Conservation (phyloP, 306 rosid species). For the Oemleria cerasiformis region DNA sequence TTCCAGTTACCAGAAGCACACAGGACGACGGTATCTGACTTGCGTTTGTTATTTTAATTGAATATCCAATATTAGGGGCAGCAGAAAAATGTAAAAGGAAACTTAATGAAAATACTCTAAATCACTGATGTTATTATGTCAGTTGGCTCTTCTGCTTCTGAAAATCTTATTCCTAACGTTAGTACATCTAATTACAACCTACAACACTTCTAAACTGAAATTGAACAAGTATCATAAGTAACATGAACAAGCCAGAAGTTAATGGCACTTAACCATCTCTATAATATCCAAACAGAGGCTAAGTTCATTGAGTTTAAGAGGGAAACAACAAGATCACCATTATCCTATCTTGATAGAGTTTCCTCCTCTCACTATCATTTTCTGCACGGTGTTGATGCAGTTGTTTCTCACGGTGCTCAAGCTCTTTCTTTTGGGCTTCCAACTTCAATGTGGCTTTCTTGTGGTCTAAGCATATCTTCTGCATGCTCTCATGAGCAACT, state of each 20-base stretch:
- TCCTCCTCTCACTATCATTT: conserved; percentile 51
- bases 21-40: background rate
- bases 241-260: background rate
- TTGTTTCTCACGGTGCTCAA: conserved; percentile 47
- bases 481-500: conserved; percentile 21
- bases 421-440: conserved; percentile 43
- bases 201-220: background rate
- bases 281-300: background rate
- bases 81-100: background rate
- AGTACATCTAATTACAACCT: background rate
- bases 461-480: conserved; percentile 43
- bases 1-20: background rate
- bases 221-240: background rate
- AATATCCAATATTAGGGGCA: background rate
- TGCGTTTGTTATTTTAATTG: background rate
- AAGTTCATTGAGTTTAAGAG: background rate
- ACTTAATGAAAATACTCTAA: background rate
- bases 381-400: conserved; percentile 43
- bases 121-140: background rate
- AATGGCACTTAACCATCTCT: background rate
- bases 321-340: conserved; percentile 41
- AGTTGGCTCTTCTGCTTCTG: background rate
- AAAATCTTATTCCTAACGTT: background rate
- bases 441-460: conserved; percentile 38
- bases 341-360: conserved; percentile 41